Evolutionary conservation across 441 rosid genomes (phyloP).

Genomic region (Croton laevigatus): DNA sequence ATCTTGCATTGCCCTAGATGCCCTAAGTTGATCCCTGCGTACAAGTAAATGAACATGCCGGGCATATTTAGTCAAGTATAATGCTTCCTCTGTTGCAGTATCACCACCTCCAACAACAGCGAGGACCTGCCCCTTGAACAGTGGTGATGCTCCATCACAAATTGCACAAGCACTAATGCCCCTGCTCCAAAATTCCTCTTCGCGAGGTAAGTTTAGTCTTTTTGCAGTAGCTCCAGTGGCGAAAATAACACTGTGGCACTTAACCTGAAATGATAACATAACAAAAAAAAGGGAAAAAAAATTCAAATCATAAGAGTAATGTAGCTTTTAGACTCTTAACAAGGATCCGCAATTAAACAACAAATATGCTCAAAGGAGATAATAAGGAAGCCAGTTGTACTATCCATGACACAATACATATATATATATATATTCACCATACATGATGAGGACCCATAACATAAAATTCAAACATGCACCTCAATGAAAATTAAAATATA

Average conservation of each 20-base stretch:
- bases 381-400: not conserved
- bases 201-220: constrained; percentile 79
- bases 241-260: constrained; percentile 71
- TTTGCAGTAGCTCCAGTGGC: constrained; percentile 97
- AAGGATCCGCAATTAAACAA: not conserved
- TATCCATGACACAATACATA: not conserved
- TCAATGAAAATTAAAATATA: no score
- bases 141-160: constrained; percentile 97
- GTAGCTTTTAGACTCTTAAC: not conserved
- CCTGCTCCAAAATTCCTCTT: constrained; percentile 97
- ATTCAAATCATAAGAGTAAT: constrained; percentile 6
- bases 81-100: constrained; percentile 96
- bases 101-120: constrained; percentile 99
- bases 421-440: no score
- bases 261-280: constrained; percentile 51
- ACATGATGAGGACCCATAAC: not conserved
- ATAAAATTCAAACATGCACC: not conserved
- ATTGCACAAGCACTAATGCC: constrained; percentile 99
- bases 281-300: not conserved
- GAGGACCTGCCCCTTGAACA: constrained; percentile 92
- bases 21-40: constrained; percentile 80
- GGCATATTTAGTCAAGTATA: constrained; percentile 91
- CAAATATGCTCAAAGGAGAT: not conserved
- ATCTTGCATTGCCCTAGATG: constrained; percentile 99
- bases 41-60: constrained; percentile 97